Percentiles rank a stretch among this genome's conserved stretches.
Conservation (phyloP, 2,329 filamentous ascomycete species). For the Cladosporium sp. region DNA sequence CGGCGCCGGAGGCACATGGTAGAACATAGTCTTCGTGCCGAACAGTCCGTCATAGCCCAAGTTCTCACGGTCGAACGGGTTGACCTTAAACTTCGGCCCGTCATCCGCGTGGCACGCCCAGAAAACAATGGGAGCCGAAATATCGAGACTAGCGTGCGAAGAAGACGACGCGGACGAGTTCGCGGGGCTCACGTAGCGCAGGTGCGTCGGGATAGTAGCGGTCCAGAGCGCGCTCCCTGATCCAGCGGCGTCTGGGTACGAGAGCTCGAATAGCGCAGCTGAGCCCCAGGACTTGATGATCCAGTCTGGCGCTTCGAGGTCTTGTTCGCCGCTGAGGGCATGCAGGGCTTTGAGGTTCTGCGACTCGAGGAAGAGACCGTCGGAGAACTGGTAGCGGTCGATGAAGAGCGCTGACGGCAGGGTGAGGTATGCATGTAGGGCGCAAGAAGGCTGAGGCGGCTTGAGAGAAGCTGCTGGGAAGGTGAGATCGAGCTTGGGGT, state of each 20-base stretch:
- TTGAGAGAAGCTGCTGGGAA: slow-evolving; percentile 49
- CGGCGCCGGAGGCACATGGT: slow-evolving; percentile 51
- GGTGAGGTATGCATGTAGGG: slow-evolving; percentile 72
- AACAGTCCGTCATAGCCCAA: slow-evolving; percentile 85
- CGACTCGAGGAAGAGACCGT: slow-evolving; percentile 69
- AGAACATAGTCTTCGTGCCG: slow-evolving; percentile 70
- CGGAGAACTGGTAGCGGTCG: slow-evolving; percentile 78
- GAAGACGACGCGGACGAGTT: slow-evolving; percentile 25
- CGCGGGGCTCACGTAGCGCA: slow-evolving; percentile 69
- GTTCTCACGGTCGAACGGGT: slow-evolving; percentile 78
- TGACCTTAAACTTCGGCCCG: slow-evolving; percentile 62
- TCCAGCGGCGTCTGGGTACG: slow-evolving; percentile 23
- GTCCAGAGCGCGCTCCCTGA: slow-evolving; percentile 45
- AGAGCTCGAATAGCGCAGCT: slow-evolving; percentile 67
- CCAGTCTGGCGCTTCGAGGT: slow-evolving; percentile 87
- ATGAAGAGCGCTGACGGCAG: slow-evolving; percentile 76
- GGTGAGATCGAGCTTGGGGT: slow-evolving; percentile 68
- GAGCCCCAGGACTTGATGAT: slow-evolving; percentile 72
- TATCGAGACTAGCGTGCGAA: slow-evolving; percentile 49
- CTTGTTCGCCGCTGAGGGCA: slow-evolving; percentile 67
- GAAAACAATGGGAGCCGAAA: slow-evolving; percentile 80
- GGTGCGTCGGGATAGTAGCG: slow-evolving; percentile 70
- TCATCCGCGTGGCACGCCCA: slow-evolving; percentile 71
- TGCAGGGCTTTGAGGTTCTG: slow-evolving; percentile 68
- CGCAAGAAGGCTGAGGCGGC: slow-evolving; percentile 52